These are phyloP conservation scores for Cavenderia fasciculata DNA, from an alignment of 78 protist genomes.

Conservation along the genomic window DNA sequence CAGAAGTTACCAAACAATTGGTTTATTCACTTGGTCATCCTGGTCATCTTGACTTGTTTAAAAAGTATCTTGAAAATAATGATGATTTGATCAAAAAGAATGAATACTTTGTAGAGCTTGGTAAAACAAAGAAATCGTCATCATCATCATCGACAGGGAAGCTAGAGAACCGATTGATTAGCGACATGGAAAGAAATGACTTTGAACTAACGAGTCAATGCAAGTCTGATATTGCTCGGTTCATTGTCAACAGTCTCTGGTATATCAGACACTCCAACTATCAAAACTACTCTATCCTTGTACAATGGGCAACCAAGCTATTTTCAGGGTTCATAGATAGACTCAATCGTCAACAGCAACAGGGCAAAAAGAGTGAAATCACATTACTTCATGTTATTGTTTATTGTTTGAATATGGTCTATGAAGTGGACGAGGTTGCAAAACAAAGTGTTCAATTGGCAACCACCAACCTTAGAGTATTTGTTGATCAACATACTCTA, in stretches of 20 bases:
- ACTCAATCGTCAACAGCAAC: too few relatives aligned
- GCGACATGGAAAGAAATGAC: constrained; percentile 6
- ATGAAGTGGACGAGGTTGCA: background rate
- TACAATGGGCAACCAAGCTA: background rate
- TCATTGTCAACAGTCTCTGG: constrained; percentile 2
- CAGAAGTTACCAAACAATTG: constrained; percentile 12
- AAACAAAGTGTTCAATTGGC: background rate
- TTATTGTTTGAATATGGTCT: background rate
- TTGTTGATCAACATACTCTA: background rate
- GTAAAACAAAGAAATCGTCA: background rate
- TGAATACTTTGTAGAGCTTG: background rate
- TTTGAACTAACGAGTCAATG: background rate
- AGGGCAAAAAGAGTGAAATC: too few relatives aligned
- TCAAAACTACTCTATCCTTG: constrained; percentile 9
- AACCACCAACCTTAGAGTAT: background rate
- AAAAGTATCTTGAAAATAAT: background rate
- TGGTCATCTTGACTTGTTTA: background rate
- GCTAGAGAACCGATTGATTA: background rate
- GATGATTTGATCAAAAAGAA: background rate
- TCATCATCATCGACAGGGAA: background rate
- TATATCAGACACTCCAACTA: background rate
- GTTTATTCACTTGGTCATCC: background rate
- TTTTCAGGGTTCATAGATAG: background rate
- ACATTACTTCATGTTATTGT: background rate
- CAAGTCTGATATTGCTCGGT: background rate